Evolutionary conservation across 305 asterid species (phyloP).

Genomic region (Fraxinus platypoda): DNA sequence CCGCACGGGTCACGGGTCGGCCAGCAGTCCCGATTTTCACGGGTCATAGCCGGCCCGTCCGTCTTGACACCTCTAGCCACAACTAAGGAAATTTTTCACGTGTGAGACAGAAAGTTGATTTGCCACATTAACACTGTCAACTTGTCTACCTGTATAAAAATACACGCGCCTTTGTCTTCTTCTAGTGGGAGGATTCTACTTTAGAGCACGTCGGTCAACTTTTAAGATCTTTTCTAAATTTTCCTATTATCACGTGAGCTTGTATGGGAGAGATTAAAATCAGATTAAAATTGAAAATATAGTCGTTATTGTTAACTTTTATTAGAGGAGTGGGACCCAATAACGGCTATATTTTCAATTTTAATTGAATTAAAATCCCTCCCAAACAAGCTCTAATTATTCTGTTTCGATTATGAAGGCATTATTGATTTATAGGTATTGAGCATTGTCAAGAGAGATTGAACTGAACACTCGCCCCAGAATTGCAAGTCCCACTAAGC

Average conservation of each 20-base stretch:
- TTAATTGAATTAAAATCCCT: too few relatives aligned
- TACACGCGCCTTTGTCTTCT: constrained; percentile 41
- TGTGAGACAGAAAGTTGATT: background rate
- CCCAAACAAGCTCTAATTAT: too few relatives aligned
- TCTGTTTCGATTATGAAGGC: constrained; percentile 21
- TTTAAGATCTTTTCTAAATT: constrained; percentile 14
- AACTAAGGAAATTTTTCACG: background rate
- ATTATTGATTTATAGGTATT: constrained; percentile 53
- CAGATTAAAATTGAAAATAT: too few relatives aligned
- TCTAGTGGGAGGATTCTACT: constrained; percentile 86
- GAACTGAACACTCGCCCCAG: constrained; percentile 87
- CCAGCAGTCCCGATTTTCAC: too few relatives aligned
- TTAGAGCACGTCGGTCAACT: constrained; percentile 72
- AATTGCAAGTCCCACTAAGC: constrained; percentile 78
- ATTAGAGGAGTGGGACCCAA: too few relatives aligned
- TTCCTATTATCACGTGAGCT: background rate
- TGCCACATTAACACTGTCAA: background rate
- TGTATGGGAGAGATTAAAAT: too few relatives aligned
- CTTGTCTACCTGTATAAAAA: background rate
- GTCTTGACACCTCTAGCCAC: too few relatives aligned
- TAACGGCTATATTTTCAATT: too few relatives aligned
- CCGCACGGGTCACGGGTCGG: too few relatives aligned
- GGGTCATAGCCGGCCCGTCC: too few relatives aligned
- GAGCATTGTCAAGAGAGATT: constrained; percentile 92
- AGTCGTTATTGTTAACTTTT: too few relatives aligned